Conservation (phyloP, 192 early-diverging fungal species). For the Backusella luteola region DNA sequence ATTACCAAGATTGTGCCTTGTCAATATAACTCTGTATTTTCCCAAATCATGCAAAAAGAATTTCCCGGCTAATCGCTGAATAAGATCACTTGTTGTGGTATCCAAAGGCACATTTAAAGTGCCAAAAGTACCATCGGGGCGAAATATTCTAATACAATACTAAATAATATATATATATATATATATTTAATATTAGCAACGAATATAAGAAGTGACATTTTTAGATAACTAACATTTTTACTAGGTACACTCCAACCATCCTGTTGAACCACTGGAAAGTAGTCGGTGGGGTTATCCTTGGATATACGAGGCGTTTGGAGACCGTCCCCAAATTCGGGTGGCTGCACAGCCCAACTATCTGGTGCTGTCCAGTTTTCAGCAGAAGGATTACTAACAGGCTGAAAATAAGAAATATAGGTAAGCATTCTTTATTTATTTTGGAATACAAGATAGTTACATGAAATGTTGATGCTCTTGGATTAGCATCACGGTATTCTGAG, state of each 20-base stretch:
- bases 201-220: not conserved
- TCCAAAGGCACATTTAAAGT: constrained; percentile 68
- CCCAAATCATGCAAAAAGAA: constrained; percentile 74
- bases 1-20: constrained; percentile 28
- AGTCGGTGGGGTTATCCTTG: constrained; percentile 25
- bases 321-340: constrained; percentile 14
- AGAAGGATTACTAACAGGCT: not conserved
- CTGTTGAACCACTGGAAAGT: constrained; percentile 24
- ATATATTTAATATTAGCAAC: not conserved
- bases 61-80: constrained; percentile 74
- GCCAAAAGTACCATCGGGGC: constrained; percentile 77
- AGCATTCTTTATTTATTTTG: not conserved
- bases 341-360: constrained; percentile 68
- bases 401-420: not conserved
- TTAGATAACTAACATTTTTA: constrained; percentile 22
- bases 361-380: constrained; percentile 61
- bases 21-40: constrained; percentile 21
- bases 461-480: not conserved
- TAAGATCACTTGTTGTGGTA: constrained; percentile 69
- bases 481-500: constrained; percentile 17
- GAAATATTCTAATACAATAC: constrained; percentile 74
- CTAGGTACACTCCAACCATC: constrained; percentile 6
- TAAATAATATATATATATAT: constrained; percentile 7
- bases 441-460: not conserved
- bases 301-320: constrained; percentile 29